These are phyloP conservation scores for Pouteria glomerata DNA, from an alignment of 148 eudicot species.

Conservation along the genomic window DNA sequence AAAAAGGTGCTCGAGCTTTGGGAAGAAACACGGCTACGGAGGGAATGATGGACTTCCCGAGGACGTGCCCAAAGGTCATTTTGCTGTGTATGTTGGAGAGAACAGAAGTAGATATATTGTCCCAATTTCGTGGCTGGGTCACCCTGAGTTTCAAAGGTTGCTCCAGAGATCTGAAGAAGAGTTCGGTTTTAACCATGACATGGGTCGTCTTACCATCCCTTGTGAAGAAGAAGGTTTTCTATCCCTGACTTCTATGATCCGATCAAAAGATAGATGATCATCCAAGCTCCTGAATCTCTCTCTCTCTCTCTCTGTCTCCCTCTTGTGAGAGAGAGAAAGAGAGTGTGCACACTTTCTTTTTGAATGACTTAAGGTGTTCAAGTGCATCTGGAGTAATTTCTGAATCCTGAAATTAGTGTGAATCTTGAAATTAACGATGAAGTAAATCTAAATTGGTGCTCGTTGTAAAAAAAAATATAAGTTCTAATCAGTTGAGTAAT, in stretches of 20 bases:
- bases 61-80: conserved; percentile 80
- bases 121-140: conserved; percentile 48
- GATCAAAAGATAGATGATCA: too few relatives aligned
- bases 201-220: conserved; percentile 63
- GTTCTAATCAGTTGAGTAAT: too few relatives aligned
- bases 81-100: conserved; percentile 71
- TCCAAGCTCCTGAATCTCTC: too few relatives aligned
- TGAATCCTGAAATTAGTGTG: too few relatives aligned
- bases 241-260: too few relatives aligned
- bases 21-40: conserved; percentile 23
- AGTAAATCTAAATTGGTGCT: too few relatives aligned
- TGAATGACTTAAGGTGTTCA: too few relatives aligned
- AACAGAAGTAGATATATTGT: conserved; percentile 66
- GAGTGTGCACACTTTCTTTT: too few relatives aligned
- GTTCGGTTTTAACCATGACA: conserved; percentile 65
- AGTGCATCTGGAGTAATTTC: too few relatives aligned
- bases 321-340: too few relatives aligned
- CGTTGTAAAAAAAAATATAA: too few relatives aligned
- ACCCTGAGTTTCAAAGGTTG: conserved; percentile 45
- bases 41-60: conserved; percentile 22
- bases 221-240: conserved; percentile 62
- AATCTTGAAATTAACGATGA: too few relatives aligned
- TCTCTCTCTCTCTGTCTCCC: conserved; percentile 29
- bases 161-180: conserved; percentile 70
- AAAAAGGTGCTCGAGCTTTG: conserved; percentile 58